Base-by-base conservation (phyloP, 768 basidiomycete species). In the Cubamyces sp. region DNA sequence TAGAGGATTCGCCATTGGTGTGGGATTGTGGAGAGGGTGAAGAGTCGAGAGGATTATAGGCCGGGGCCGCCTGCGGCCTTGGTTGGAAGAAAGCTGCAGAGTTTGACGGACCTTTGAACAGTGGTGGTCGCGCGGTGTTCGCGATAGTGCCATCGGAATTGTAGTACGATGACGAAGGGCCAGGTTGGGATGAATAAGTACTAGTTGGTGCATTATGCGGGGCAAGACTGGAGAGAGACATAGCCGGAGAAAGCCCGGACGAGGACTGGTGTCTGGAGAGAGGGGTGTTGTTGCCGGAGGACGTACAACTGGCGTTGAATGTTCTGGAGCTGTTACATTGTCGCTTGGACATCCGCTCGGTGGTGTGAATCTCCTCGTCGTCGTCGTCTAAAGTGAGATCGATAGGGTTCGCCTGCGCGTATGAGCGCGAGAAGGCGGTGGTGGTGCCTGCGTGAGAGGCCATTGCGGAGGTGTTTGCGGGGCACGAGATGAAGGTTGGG, bases 311-410 rank as follows among this genome's bases (percentile, higher is more conserved):
- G 0, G 67, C 71, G 28, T 70, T 69, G 62, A 73, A 73, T 14
- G 64, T 47, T 46, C 71, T 64, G 28, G 57, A 57, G 12, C 16
- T 21, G 1, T 64, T 48, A 62, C 66, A 71, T 18, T 60, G 41
- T 5, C 71, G 66, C 45, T 73, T 69, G 46, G 56, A 42, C 55
- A 58, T 65, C 37, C 70, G 62, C 53, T 69, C 64, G 57, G 54
- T 42, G n/a, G 43, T 40, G 43, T 64, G 63, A 16, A 60, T 60
- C 61, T 78, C 77, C 68, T 77, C 73, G 68, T 84, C 83, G 69
- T 88, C 87, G 73, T 89, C 87, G 74, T 88, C 88, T 63, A 78
- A 76, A 25, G 87, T 90, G 63, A 91, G 80, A 78, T 90, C 89
- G 72, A 91, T 91, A 66, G 81, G 83, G 67, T 83, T 78, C 15